phyloP scores from a whole-genome alignment of 805 yeast genomes.

The Millerozyma miso region DNA sequence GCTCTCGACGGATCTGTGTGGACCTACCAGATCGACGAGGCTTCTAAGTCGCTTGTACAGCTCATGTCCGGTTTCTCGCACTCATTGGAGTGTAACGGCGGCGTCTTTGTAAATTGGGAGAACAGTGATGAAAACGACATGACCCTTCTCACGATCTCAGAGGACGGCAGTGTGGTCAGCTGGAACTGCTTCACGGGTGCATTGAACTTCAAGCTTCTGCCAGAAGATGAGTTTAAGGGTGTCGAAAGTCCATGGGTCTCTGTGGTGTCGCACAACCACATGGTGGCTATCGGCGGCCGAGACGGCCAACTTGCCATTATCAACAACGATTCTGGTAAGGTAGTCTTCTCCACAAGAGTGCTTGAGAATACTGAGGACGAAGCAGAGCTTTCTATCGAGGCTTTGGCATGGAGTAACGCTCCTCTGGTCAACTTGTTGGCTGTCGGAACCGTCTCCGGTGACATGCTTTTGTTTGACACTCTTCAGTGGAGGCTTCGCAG shows the following conservation, averaged over 20 bases:
- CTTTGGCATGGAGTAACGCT: slow-evolving; percentile 69
- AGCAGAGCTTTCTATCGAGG: slow-evolving; percentile 45
- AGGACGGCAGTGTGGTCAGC: slow-evolving; percentile 79
- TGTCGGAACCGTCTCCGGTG: slow-evolving; percentile 86
- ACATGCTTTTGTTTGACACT: slow-evolving; percentile 75
- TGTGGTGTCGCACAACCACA: slow-evolving; percentile 46
- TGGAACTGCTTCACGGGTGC: slow-evolving; percentile 87
- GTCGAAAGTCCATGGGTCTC: slow-evolving; percentile 87
- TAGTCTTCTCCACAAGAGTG: slow-evolving; percentile 63
- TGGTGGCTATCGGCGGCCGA: slow-evolving; percentile 78
- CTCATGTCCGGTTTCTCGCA: slow-evolving; percentile 80
- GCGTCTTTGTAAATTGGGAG: slow-evolving; percentile 64
- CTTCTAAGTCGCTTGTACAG: slow-evolving; percentile 48
- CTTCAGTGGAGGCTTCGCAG: slow-evolving; percentile 84
- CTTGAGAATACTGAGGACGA: slow-evolving; percentile 49
- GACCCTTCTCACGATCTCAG: slow-evolving; percentile 69
- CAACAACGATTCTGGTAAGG: slow-evolving; percentile 68
- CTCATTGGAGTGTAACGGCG: slow-evolving; percentile 74
- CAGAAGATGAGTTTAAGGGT: slow-evolving; percentile 63
- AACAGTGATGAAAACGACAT: slow-evolving; percentile 49
- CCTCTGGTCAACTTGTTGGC: slow-evolving; percentile 63
- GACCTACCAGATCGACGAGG: slow-evolving; percentile 73
- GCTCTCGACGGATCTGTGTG: slow-evolving; percentile 91
- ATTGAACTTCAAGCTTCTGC: slow-evolving; percentile 61
- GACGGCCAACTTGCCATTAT: slow-evolving; percentile 84